Conservation (phyloP, 345 rosid species). For the Citrus sp. region DNA sequence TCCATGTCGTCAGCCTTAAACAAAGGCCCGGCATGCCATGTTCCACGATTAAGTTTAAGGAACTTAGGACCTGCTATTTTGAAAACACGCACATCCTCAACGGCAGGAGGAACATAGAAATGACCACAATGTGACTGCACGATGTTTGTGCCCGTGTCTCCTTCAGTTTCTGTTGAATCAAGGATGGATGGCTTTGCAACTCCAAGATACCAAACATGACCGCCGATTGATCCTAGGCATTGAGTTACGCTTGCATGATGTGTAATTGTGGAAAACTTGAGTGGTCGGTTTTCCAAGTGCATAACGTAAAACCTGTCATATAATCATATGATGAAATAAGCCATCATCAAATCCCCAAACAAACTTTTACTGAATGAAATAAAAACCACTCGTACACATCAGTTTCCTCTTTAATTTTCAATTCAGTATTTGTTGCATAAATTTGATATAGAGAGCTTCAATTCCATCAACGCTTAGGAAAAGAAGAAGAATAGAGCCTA, state of each 20-base stretch:
- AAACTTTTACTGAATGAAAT: background rate
- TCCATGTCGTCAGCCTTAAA: conserved; percentile 51
- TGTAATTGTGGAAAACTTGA: conserved; percentile 46
- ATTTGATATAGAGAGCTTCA: background rate
- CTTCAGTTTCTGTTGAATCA: conserved; percentile 14
- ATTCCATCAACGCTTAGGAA: background rate
- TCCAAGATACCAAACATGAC: conserved; percentile 75
- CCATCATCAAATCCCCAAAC: background rate
- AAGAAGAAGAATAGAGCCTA: background rate
- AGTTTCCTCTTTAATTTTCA: background rate
- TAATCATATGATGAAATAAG: background rate
- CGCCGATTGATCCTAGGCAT: conserved; percentile 82
- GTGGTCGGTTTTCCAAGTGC: conserved; percentile 41
- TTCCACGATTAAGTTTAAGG: conserved; percentile 61
- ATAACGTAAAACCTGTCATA: conserved; percentile 56
- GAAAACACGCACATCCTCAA: conserved; percentile 58
- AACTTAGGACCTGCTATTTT: conserved; percentile 66
- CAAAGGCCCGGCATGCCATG: conserved; percentile 90
- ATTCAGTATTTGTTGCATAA: background rate
- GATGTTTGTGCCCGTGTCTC: background rate
- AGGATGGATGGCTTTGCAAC: conserved; percentile 66
- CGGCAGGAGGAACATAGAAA: conserved; percentile 54
- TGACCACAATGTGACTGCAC: conserved; percentile 50
- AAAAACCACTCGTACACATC: background rate
- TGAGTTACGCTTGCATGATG: conserved; percentile 91